Conservation (phyloP, 306 rosid species). For the Hippophae gyantsensis region DNA sequence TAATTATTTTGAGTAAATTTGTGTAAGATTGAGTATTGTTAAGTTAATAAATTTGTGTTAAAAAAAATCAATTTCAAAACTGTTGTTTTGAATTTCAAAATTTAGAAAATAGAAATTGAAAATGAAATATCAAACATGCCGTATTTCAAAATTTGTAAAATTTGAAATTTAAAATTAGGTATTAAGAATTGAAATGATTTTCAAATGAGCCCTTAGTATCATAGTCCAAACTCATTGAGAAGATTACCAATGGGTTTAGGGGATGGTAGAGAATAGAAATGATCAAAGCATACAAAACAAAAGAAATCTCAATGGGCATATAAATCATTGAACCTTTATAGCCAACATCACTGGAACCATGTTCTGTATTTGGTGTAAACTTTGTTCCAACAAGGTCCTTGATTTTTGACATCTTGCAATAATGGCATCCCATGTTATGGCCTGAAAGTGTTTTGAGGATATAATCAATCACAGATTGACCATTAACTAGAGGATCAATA, state of each 20-base stretch:
- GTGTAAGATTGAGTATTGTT: no score
- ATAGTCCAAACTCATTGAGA: not conserved
- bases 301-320: conserved; percentile 3
- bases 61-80: no score
- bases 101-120: no score
- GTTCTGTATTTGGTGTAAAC: conserved; percentile 47
- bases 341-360: conserved; percentile 63
- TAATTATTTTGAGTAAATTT: no score
- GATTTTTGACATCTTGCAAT: conserved; percentile 45
- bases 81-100: no score
- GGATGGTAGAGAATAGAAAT: not conserved
- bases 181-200: no score
- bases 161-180: no score
- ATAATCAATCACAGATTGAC: conserved; percentile 2
- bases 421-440: conserved; percentile 50
- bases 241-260: not conserved
- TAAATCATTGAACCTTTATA: conserved; percentile 49
- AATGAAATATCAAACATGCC: no score
- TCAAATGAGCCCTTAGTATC: no score
- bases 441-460: conserved; percentile 36
- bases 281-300: not conserved
- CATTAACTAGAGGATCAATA: not conserved
- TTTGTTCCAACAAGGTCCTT: conserved; percentile 40
- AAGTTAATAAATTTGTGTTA: no score
- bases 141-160: no score